Evolutionary conservation across 768 basidiomycete species (phyloP).

Genomic region (Boletus rufocinnamomeus): DNA sequence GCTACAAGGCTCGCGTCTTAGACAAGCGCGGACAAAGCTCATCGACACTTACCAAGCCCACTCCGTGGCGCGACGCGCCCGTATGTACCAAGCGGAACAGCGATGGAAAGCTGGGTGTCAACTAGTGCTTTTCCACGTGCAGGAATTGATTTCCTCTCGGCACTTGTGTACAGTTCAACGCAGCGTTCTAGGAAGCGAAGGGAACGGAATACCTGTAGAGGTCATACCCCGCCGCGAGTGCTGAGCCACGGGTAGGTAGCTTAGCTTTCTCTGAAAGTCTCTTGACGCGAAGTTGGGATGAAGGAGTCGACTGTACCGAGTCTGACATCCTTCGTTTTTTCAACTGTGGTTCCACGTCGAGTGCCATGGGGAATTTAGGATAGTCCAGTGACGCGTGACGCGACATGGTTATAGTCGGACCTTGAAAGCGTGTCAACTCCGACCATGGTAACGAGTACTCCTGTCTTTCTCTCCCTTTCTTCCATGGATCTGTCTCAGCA

Average conservation of each 20-base stretch:
- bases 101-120: conserved; percentile 90
- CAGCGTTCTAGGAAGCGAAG: neutral
- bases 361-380: conserved; percentile 8
- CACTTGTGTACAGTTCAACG: conserved; percentile 47
- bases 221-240: conserved; percentile 92
- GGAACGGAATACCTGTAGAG: conserved; percentile 68
- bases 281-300: conserved; percentile 73
- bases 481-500: conserved; percentile 36
- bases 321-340: conserved; percentile 68
- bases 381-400: conserved; percentile 14
- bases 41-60: conserved; percentile 73
- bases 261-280: conserved; percentile 79
- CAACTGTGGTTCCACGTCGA: conserved; percentile 36
- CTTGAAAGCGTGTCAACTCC: conserved; percentile 44
- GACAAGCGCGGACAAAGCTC: neutral
- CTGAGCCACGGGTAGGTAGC: conserved; percentile 84
- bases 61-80: conserved; percentile 95
- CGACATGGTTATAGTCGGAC: conserved; percentile 32
- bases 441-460: conserved; percentile 12
- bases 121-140: conserved; percentile 90
- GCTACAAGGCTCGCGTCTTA: conserved; percentile 48
- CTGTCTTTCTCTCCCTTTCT: neutral
- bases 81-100: conserved; percentile 91
- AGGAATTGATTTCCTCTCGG: conserved; percentile 81
- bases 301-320: conserved; percentile 38